Conservation (phyloP, 1,139 yeast species). For the Saccharomyces hybrid region DNA sequence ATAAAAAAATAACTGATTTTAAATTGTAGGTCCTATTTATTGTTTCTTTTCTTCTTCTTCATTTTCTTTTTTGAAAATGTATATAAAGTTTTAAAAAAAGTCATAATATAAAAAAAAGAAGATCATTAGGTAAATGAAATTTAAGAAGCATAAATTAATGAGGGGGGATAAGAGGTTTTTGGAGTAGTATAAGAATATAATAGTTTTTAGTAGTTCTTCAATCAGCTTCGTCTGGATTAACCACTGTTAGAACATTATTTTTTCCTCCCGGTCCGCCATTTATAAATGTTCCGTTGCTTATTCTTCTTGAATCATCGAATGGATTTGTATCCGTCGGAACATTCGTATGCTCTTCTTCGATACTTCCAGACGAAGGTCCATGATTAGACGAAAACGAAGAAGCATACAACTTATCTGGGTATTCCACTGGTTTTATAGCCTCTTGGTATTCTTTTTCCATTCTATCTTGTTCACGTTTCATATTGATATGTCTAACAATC, state of each 20-base stretch:
- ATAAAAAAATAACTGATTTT: neutral
- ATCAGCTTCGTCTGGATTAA: slow-evolving; percentile 28
- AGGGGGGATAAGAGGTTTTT: neutral
- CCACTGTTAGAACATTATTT: slow-evolving; percentile 27
- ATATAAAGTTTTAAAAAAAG: neutral
- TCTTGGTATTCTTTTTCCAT: slow-evolving; percentile 34
- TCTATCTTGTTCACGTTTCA: slow-evolving; percentile 31
- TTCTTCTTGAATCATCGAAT: slow-evolving; percentile 30
- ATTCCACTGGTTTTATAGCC: slow-evolving; percentile 33
- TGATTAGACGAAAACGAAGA: slow-evolving; percentile 12
- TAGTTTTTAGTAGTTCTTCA: neutral
- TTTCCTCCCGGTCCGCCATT: slow-evolving; percentile 13
- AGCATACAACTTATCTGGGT: slow-evolving; percentile 8
- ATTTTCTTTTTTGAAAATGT: neutral
- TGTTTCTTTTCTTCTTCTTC: neutral
- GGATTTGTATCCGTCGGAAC: slow-evolving; percentile 18
- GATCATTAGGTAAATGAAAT: neutral
- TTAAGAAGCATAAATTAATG: neutral
- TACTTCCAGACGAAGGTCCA: slow-evolving; percentile 4
- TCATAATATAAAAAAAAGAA: neutral
- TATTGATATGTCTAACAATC: slow-evolving; percentile 25
- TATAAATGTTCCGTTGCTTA: slow-evolving; percentile 27
- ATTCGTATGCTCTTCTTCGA: slow-evolving; percentile 6
- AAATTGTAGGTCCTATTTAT: neutral
- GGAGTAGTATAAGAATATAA: neutral